Conservation (phyloP, 1,139 yeast species). For the Yamadazyma buinensis region DNA sequence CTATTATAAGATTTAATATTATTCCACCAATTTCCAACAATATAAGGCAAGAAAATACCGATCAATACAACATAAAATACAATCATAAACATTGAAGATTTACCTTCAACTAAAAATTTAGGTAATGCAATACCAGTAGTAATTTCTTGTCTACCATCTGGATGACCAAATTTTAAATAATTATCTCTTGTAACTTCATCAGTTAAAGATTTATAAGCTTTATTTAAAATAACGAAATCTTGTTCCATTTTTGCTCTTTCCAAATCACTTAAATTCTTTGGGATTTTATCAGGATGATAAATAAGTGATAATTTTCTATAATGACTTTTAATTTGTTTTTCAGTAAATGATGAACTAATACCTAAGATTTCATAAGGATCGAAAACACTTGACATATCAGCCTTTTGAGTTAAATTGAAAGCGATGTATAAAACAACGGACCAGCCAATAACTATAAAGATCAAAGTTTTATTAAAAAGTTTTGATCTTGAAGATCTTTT, state of each 20-base stretch:
- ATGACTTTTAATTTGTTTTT: constrained; percentile 73
- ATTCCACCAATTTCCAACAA: constrained; percentile 90
- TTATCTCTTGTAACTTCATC: constrained; percentile 85
- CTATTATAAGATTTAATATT: constrained; percentile 78
- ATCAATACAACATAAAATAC: constrained; percentile 64
- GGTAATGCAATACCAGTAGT: constrained; percentile 97
- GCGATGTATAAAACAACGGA: constrained; percentile 48
- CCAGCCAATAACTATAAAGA: constrained; percentile 68
- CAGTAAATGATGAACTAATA: constrained; percentile 62
- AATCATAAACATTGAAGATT: constrained; percentile 65
- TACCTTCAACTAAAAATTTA: constrained; percentile 82
- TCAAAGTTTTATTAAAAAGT: constrained; percentile 42
- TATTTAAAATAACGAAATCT: constrained; percentile 74
- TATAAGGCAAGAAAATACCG: constrained; percentile 72
- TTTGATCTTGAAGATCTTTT: constrained; percentile 36
- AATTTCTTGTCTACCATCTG: constrained; percentile 95
- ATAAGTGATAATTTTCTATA: constrained; percentile 84
- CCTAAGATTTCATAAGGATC: constrained; percentile 92
- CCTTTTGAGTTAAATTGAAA: constrained; percentile 44
- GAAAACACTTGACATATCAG: constrained; percentile 48
- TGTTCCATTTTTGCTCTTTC: constrained; percentile 63
- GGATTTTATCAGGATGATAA: constrained; percentile 91
- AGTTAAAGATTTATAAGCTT: constrained; percentile 93
- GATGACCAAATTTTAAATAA: constrained; percentile 87
- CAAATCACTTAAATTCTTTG: constrained; percentile 60